These are phyloP conservation scores for Euphrasia arctica DNA, from an alignment of 305 asterid species.

Conservation along the genomic window DNA sequence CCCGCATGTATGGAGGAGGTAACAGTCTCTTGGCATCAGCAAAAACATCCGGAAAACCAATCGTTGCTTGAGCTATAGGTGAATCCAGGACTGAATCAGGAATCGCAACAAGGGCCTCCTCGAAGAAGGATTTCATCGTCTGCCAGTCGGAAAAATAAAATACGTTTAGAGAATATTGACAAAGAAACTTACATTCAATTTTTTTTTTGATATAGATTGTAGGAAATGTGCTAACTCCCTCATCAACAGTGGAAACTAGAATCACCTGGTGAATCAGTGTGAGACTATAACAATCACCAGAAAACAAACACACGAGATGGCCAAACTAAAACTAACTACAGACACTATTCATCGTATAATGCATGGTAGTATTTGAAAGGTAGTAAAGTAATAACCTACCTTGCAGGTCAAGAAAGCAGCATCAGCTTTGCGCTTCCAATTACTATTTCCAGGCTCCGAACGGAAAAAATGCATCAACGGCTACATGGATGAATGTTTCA, in stretches of 20 bases:
- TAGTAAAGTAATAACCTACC: slow-evolving; percentile 38
- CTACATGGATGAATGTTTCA: slow-evolving; percentile 41
- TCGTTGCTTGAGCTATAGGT: slow-evolving; percentile 41
- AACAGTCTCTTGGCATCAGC: slow-evolving; percentile 54
- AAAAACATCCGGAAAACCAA: slow-evolving; percentile 43
- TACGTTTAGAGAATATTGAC: not conserved
- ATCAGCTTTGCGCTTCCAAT: slow-evolving; percentile 92
- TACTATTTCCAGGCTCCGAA: slow-evolving; percentile 68
- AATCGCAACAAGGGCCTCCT: slow-evolving; percentile 63
- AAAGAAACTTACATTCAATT: not conserved
- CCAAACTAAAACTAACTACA: not conserved
- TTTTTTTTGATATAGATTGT: no score
- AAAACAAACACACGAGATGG: not conserved
- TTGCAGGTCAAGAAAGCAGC: slow-evolving; percentile 63
- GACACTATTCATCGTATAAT: not conserved
- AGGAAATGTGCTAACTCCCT: not conserved
- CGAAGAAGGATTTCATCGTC: slow-evolving; percentile 68
- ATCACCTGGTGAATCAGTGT: not conserved
- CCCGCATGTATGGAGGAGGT: slow-evolving; percentile 52
- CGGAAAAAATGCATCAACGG: slow-evolving; percentile 83
- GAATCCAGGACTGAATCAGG: slow-evolving; percentile 80
- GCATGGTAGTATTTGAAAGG: slow-evolving; percentile 11
- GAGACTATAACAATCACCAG: not conserved
- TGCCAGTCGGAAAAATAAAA: slow-evolving; percentile 31
- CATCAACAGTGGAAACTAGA: not conserved